Base-by-base conservation (phyloP, 768 basidiomycete species). In the Lactarius pseudohatsudake region DNA sequence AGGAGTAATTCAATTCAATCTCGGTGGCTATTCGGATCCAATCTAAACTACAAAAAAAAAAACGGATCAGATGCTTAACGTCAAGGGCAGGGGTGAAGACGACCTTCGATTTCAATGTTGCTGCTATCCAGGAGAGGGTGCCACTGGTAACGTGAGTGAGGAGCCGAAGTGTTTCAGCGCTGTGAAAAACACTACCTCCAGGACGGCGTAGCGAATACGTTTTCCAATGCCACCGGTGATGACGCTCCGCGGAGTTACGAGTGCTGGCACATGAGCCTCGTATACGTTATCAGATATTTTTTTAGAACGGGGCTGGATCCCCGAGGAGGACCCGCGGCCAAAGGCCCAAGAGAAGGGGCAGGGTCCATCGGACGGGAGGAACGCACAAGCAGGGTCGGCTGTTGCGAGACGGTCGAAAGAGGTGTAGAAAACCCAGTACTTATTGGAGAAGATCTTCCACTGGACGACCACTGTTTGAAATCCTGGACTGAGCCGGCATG, bases 21-120 rank as follows among this genome's bases (percentile, higher is more conserved):
- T 98, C 96, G 0, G 87, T 88, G 0, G 94, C 91, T 40, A 98
- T 88, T 10, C 92, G 83, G 70, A 94, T 89, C 93, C 94, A 96
- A 72, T 94, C 94, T 91, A 45, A 66, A 72, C 59, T 53, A 26
- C 57, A 61, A 47, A 55, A 38, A 55, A 38, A 58, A 63, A 38
- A 54, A n/a, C 47, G 47, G 67, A 65, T 54, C 62, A n/a, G 64
- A 43, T 45, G 57, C 10, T 56, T 38, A 55, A 64, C 13, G 64
- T 67, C 40, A 13, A 40, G n/a, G 3, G 9, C 10, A 15, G 26
- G 22, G 20, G 65, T 40, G 8, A 11, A 13, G 38, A 38, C 64
- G 73, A 91, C 92, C 91, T 67, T 85, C 80, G 40, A 90, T 92
- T 70, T 90, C 92, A 59, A 96, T 87, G 71, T 95, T 94, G 73